Base-by-base conservation (phyloP, 805 yeast species). In the Lipomyces anomalus region DNA sequence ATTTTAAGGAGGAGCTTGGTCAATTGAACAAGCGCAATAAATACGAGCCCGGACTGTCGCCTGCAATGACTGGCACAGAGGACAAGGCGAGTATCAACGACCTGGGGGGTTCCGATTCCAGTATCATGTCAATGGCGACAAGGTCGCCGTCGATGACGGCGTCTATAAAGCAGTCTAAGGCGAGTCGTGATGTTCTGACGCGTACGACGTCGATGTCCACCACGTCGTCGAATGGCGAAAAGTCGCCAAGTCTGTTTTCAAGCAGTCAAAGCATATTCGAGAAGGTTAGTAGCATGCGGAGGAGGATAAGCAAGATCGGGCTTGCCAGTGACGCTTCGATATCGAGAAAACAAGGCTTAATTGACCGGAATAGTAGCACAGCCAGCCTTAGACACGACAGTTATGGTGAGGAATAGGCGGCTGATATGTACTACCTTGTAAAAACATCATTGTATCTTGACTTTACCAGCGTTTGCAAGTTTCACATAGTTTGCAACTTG, bases 1-100 rank as follows among this genome's bases (percentile, higher is more conserved):
- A 86, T 61, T 87, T 87, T 64, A 67, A 68, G 22, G 72, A 67
- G 4, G 95, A 87, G 55, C 80, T 88, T 33, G 22, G 24, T 17
- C 16, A 34, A 4, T 9, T 51, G 20, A 45, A 49, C 22, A 44
- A 39, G 1, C 40, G 43, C 17, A 43, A 22, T 13, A 34, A 18
- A 11, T 11, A 7, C 37, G 23, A 13, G 7, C 5, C 30, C 37
- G 20, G 4, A 6, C 4, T 6, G 18, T 22, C 22, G 28, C 34
- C 7, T 39, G 11, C 17, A 24, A 28, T 5, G 5, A 16, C 45
- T 23, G 23, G 22, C 22, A 24, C 11, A 5, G 6, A 22, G 20
- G 46, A n/a, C 13, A 6, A 16, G 9, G 6, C 6, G 17, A 24
- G 6, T 6, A 13, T 20, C n/a, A 6, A 6, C 11, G 18, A 13